Evolutionary conservation across 345 rosid genomes (phyloP).

Genomic region (Melaleuca quinquenervia): DNA sequence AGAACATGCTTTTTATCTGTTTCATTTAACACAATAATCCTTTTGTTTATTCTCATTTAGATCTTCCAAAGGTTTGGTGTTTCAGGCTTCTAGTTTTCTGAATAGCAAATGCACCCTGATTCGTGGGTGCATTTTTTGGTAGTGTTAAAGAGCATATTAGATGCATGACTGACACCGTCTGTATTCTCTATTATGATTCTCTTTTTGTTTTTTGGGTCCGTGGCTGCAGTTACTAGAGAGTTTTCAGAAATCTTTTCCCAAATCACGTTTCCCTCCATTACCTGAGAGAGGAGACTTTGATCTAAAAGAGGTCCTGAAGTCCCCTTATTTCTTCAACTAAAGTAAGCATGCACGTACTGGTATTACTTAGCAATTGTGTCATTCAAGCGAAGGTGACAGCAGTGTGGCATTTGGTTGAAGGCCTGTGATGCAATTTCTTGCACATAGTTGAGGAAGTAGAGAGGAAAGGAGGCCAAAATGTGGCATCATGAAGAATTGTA

Average conservation of each 20-base stretch:
- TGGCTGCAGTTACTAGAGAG: conserved; percentile 65
- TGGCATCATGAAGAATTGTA: background rate
- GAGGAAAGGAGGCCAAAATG: background rate
- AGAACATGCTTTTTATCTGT: background rate
- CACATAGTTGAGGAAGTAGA: background rate
- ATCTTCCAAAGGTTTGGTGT: background rate
- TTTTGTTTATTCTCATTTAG: background rate
- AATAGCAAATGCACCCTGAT: background rate
- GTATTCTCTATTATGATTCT: background rate
- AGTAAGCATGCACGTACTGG: background rate
- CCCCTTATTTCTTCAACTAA: conserved; percentile 93
- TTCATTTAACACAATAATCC: background rate
- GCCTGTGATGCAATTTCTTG: background rate
- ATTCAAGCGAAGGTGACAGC: background rate
- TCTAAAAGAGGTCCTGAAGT: conserved; percentile 63
- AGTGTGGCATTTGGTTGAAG: background rate
- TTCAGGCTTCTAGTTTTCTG: background rate
- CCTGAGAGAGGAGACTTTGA: conserved; percentile 94
- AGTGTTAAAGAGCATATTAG: background rate
- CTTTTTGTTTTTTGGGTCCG: conserved; percentile 10
- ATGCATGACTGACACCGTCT: background rate
- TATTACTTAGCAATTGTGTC: background rate
- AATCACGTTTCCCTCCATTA: conserved; percentile 64
- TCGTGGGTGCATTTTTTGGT: background rate
- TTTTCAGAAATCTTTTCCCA: conserved; percentile 73